phyloP scores from a whole-genome alignment of 306 rosid genomes.

The Cyamopsis tetragonoloba region DNA sequence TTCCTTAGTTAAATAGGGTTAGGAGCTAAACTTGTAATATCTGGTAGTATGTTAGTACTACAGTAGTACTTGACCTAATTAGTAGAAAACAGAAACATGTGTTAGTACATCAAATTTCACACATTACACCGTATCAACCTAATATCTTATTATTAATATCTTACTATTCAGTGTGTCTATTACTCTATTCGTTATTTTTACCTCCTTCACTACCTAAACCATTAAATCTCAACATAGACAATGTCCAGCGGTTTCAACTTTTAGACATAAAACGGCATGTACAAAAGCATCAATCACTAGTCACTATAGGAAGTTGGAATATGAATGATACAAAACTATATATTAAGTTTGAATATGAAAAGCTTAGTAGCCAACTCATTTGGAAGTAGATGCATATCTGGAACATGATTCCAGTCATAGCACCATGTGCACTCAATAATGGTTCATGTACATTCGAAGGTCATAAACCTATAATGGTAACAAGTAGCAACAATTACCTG shows the following conservation, averaged over 20 bases:
- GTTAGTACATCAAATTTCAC: not conserved
- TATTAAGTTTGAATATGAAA: not conserved
- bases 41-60: not conserved
- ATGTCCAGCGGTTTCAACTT: not conserved
- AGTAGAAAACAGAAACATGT: not conserved
- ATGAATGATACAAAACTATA: too few species aligned
- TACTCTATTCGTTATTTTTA: not conserved
- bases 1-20: not conserved
- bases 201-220: not conserved
- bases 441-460: not conserved
- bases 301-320: too few species aligned
- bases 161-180: not conserved
- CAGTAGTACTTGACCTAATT: not conserved
- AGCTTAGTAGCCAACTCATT: not conserved
- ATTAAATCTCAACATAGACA: not conserved
- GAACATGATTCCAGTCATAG: constrained; percentile 3
- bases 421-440: too few species aligned
- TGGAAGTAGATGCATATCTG: not conserved
- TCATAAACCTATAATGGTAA: not conserved
- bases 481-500: not conserved
- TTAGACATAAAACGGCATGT: not conserved
- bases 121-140: not conserved
- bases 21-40: not conserved
- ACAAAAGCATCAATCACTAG: not conserved
- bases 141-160: constrained; percentile 10